Evolutionary conservation across 495 filamentous ascomycete species (phyloP), one percentile per base, ranked within the genome.

Genomic region (Podospora appendiculata): DNA sequence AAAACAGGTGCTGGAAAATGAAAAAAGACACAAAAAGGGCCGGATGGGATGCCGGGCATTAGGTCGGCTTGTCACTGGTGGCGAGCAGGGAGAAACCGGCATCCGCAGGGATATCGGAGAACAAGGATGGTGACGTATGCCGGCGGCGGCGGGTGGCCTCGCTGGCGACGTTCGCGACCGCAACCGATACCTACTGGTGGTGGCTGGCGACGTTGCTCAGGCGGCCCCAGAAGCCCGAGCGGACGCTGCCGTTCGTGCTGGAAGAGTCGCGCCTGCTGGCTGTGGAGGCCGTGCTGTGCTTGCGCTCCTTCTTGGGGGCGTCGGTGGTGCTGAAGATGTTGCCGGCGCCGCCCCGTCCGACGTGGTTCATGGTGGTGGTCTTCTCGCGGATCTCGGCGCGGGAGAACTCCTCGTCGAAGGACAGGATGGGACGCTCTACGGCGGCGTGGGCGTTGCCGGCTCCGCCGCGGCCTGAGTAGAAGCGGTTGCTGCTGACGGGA

Each of bases 391-490:
- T 69, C 55, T 66, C 72, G 63, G 81, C 75, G 46, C 75, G 75
- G 58, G 85, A 79, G 53, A 92, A 82, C 66, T 96, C 92, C 76
- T 96, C 92, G 70, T 95, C 89, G 72, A 96, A 93, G 54, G 80
- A 85, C 75, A 96, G 87, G 60, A 89, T 82, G 56, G 87, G 79
- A 42, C 86, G 83, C 62, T 80, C 76, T 35, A 59, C 59, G 55
- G 77, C 70, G 55, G 74, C 72, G 74, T 88, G 86, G 54, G 90
- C 78, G 71, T 96, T 98, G 57, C 93, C 93, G 43, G 86, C 89
- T 34, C 93, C 93, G 45, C 93, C 93, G 35, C 92, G 86, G 58
- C 93, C 92, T 13, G 84, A 82, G 60, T 78, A 80, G 81, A 86
- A 94, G 61, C 77, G 77, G 25, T 25, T 25, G 25, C 5, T 25